Conservation (phyloP, 805 yeast species). For the Vanderwaltozyma yarrowii region DNA sequence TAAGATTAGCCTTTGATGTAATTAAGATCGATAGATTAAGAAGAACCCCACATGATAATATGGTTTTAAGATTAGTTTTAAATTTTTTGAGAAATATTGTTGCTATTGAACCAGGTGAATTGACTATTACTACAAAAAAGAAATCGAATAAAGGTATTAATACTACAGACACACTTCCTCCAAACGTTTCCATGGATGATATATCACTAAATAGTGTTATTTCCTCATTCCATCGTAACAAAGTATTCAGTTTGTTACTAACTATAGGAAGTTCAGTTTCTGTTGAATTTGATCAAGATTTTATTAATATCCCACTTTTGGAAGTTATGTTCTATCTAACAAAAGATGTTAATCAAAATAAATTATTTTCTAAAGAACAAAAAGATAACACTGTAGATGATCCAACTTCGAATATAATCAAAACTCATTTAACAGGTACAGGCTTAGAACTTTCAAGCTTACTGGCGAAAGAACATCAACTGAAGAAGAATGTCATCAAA, state of each 20-base stretch:
- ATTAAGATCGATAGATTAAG: conserved; percentile 41
- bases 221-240: conserved; percentile 49
- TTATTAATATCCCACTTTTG: conserved; percentile 51
- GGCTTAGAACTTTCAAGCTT: conserved; percentile 40
- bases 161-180: conserved; percentile 36
- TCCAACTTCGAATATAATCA: background rate
- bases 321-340: conserved; percentile 61
- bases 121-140: conserved; percentile 38
- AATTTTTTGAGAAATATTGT: conserved; percentile 70
- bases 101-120: conserved; percentile 60
- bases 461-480: conserved; percentile 48
- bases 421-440: conserved; percentile 19
- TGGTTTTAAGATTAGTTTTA: conserved; percentile 59
- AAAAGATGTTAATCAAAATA: conserved; percentile 40
- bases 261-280: conserved; percentile 60
- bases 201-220: conserved; percentile 53
- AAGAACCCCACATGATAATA: conserved; percentile 61
- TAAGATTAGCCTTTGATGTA: conserved; percentile 57
- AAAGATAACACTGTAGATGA: background rate
- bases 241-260: conserved; percentile 63
- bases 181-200: conserved; percentile 52
- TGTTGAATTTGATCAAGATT: conserved; percentile 48
- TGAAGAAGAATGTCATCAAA: conserved; percentile 40
- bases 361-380: conserved; percentile 7
- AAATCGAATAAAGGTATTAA: conserved; percentile 24